A percentile compares a stretch with the other conserved stretches of the same genome.
Conservation (phyloP, 169 alveolate genomes). For the Besnoitia besnoiti region DNA sequence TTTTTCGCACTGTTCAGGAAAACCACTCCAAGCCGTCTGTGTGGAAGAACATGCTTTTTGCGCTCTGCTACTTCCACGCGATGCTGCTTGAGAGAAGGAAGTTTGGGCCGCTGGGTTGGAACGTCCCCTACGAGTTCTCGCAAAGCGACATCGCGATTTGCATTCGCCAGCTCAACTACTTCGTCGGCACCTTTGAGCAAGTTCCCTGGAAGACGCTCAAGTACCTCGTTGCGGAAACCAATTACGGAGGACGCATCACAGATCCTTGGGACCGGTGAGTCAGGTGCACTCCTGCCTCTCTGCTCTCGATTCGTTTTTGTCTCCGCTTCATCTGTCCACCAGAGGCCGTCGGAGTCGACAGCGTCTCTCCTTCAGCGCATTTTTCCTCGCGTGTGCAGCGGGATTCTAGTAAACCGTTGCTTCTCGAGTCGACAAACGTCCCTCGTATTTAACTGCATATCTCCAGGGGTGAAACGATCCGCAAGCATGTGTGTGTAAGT, state of each 20-base stretch:
- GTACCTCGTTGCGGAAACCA: constrained; percentile 94
- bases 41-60: constrained; percentile 92
- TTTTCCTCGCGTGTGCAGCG: too few species aligned
- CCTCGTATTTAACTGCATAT: too few species aligned
- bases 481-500: too few species aligned
- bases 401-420: too few species aligned
- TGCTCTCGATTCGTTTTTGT: background rate
- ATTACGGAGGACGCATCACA: constrained; percentile 97
- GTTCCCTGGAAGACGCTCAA: constrained; percentile 91
- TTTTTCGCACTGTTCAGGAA: constrained; percentile 90
- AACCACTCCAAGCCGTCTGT: constrained; percentile 89
- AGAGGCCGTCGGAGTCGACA: too few species aligned
- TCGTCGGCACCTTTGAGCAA: constrained; percentile 89
- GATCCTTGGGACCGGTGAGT: constrained; percentile 93
- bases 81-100: constrained; percentile 94
- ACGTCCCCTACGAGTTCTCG: constrained; percentile 95
- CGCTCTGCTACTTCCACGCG: constrained; percentile 94
- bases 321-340: background rate
- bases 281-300: background rate
- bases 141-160: constrained; percentile 95
- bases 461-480: too few species aligned
- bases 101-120: constrained; percentile 97
- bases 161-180: constrained; percentile 89
- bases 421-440: too few species aligned
- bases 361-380: too few species aligned